Evolutionary conservation across 371 early-diverging fungal species (phyloP).

Genomic region (Syncephalastrum racemosum): DNA sequence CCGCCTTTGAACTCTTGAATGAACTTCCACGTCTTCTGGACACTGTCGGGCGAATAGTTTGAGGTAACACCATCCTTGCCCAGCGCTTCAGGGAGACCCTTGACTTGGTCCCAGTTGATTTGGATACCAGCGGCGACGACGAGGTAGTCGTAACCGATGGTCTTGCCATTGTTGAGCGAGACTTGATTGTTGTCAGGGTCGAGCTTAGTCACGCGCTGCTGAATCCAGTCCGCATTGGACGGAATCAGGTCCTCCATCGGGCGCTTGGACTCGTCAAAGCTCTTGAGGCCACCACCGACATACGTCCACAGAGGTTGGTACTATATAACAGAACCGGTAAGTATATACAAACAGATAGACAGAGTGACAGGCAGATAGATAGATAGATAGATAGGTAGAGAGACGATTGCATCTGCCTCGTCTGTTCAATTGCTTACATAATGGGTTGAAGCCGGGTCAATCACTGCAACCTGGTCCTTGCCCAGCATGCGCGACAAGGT

Average conservation of each 20-base stretch:
- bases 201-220: constrained; percentile 65
- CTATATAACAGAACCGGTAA: constrained; percentile 23
- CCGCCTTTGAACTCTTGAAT: constrained; percentile 76
- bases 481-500: constrained; percentile 64
- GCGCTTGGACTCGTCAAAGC: constrained; percentile 65
- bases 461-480: constrained; percentile 71
- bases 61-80: constrained; percentile 83
- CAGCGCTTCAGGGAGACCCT: constrained; percentile 73
- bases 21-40: constrained; percentile 75
- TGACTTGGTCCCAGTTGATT: constrained; percentile 76
- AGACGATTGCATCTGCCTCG: neutral
- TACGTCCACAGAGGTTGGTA: constrained; percentile 91
- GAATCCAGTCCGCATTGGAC: constrained; percentile 73
- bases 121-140: constrained; percentile 89
- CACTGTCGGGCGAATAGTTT: constrained; percentile 79
- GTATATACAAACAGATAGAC: neutral
- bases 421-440: constrained; percentile 53
- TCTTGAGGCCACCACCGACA: constrained; percentile 87
- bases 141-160: constrained; percentile 79
- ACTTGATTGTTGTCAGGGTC: constrained; percentile 74
- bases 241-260: constrained; percentile 75
- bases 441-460: constrained; percentile 79
- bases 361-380: constrained; percentile 9
- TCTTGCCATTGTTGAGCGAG: constrained; percentile 63
- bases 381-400: too few relatives aligned